Conservation (phyloP, 2,329 filamentous ascomycete species). For the Penicillium sp. region DNA sequence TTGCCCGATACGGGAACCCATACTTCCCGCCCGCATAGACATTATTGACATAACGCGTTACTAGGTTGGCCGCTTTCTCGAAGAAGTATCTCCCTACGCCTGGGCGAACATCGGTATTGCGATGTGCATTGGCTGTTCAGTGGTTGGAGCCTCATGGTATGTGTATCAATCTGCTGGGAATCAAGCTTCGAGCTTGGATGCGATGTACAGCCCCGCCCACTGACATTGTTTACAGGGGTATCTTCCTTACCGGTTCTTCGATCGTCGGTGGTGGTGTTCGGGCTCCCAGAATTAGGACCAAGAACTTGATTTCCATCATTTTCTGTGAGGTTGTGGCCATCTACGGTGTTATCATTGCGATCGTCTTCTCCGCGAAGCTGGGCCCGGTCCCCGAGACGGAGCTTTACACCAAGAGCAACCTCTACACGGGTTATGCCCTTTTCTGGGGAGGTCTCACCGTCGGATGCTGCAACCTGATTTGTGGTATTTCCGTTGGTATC, state of each 20-base stretch:
- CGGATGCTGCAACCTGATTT: slow-evolving; percentile 92
- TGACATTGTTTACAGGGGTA: slow-evolving; percentile 67
- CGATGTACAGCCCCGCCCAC: not conserved
- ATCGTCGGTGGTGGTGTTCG: slow-evolving; percentile 96
- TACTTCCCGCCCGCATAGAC: not conserved
- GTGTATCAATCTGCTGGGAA: slow-evolving; percentile 17
- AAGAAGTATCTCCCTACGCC: slow-evolving; percentile 87
- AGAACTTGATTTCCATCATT: slow-evolving; percentile 99
- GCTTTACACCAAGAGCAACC: slow-evolving; percentile 72
- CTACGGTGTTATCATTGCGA: slow-evolving; percentile 99
- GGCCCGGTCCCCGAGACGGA: slow-evolving; percentile 62
- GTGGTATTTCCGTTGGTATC: slow-evolving; percentile 94
- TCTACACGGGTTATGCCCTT: slow-evolving; percentile 91
- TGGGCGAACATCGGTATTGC: slow-evolving; percentile 91
- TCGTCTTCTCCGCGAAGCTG: slow-evolving; percentile 92
- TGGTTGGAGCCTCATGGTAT: slow-evolving; percentile 95
- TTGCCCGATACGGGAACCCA: not conserved
- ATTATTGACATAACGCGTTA: slow-evolving; percentile 20
- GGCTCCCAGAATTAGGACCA: slow-evolving; percentile 95
- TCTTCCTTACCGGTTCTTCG: slow-evolving; percentile 96
- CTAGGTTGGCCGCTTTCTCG: slow-evolving; percentile 88
- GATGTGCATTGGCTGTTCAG: slow-evolving; percentile 92
- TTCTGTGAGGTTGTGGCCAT: slow-evolving; percentile 99
- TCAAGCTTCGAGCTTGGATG: not conserved
- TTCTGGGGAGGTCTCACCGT: slow-evolving; percentile 97